Base-by-base conservation (phyloP, 768 basidiomycete genomes). In the Rhodotorula taiwanensis region DNA sequence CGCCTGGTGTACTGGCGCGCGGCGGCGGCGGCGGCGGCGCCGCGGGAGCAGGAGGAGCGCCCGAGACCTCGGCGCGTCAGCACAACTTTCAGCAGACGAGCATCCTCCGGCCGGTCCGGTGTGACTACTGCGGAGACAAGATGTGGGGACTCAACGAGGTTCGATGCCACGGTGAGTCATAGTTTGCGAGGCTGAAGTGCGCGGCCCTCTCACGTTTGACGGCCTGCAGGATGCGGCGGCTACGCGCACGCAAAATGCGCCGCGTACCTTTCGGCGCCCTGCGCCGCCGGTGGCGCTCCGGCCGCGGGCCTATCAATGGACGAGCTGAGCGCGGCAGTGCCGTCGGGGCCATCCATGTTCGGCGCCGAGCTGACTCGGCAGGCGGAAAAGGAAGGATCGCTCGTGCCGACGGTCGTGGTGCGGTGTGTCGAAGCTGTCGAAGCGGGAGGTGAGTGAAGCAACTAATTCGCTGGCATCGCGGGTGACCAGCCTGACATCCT, bases 371-470 rank as follows among this genome's bases (percentile, higher is more conserved):
- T 99, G 36, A 62, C 58, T 30, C 90, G 94, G 55, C 95, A 99
- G 75, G 86, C 88, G 20, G 62, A 60, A 2, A 70, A 73, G 1
- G 79, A 79, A 53, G 73, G 72, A 5, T 58, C 73, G 8, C 50
- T 70, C 28, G 81, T 95, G 2, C 95, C 95, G 20, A 77, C 89
- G 36, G 85, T 98, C 58, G 93, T 99, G 23, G 88, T 89, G 72
- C 97, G 97, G 75, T 98, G 95, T 72, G 93, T 99, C 69, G 83
- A 84, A 31, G 92, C 95, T 5, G 94, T 99, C 25, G 95, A 98
- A 71, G 77, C 80, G 9, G 79, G 84, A 63, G 93, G 91, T 92
- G 68, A 58, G 86, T 77, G 2, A n/a, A n/a, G n/a, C n/a, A n/a
- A n/a, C n/a, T n/a, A n/a, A n/a, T n/a, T n/a, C n/a, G n/a, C n/a